These are phyloP conservation scores for Aspergillus bombycis DNA, from an alignment of 2,329 filamentous ascomycete genomes.

Conservation along the genomic window DNA sequence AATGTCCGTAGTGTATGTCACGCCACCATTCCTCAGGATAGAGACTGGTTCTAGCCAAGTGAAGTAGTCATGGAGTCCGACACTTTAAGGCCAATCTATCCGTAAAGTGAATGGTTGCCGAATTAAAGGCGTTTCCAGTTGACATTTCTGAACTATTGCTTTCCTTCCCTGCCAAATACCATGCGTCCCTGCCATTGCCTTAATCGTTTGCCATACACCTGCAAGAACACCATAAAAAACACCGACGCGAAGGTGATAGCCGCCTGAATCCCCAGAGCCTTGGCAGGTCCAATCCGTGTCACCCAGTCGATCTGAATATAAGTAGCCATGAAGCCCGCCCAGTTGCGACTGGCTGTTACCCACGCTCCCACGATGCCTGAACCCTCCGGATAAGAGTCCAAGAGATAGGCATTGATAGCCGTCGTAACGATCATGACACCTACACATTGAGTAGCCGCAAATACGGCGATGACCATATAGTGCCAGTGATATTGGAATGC, in stretches of 20 bases:
- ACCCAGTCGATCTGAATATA: conserved; percentile 56
- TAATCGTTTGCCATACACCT: conserved; percentile 40
- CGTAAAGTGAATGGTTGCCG: too few species aligned
- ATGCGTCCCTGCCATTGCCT: conserved; percentile 39
- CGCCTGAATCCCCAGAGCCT: conserved; percentile 50
- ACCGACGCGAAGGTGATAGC: conserved; percentile 43
- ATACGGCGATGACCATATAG: conserved; percentile 52
- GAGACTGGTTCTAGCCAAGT: not conserved
- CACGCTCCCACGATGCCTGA: conserved; percentile 37
- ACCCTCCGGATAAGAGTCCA: conserved; percentile 52
- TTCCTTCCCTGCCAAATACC: not conserved
- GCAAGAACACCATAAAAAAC: conserved; percentile 37
- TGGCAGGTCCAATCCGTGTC: conserved; percentile 43
- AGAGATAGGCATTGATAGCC: conserved; percentile 54
- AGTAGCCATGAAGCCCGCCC: conserved; percentile 50
- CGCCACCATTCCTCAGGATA: too few species aligned
- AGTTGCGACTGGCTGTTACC: conserved; percentile 53
- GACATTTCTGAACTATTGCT: not conserved
- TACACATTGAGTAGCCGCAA: conserved; percentile 57
- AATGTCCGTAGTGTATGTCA: too few species aligned
- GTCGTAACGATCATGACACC: conserved; percentile 59
- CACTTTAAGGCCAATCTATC: not conserved
- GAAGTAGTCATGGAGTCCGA: not conserved
- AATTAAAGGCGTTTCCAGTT: not conserved
- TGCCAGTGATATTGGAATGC: conserved; percentile 51